Conservation (phyloP, 108 stramenopile species). For the Nitzschia sp. region DNA sequence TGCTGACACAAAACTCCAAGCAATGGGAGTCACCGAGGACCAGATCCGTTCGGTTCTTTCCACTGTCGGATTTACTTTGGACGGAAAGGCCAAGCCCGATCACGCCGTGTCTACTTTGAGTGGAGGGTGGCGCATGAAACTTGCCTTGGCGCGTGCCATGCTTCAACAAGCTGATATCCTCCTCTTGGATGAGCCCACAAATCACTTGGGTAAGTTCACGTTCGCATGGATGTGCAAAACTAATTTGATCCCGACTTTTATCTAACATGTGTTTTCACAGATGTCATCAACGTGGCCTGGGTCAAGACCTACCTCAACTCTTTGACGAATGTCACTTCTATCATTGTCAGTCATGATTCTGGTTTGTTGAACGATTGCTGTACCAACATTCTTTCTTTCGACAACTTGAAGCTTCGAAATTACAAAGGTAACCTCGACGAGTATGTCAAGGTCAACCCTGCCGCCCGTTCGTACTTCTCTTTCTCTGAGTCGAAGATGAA, state of each 20-base stretch:
- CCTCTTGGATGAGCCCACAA: constrained; percentile 95
- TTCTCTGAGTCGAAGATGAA: constrained; percentile 91
- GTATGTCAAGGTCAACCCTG: constrained; percentile 95
- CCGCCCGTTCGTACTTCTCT: constrained; percentile 96
- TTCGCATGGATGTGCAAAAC: too few relatives aligned
- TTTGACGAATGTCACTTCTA: constrained; percentile 92
- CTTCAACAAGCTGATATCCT: constrained; percentile 99
- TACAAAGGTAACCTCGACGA: constrained; percentile 99
- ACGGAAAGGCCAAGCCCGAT: constrained; percentile 96
- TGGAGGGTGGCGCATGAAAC: constrained; percentile 99
- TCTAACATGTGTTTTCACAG: constrained; percentile 34
- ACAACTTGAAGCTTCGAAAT: constrained; percentile 95
- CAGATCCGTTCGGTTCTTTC: constrained; percentile 88
- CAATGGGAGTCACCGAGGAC: constrained; percentile 72
- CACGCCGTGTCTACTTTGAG: constrained; percentile 96
- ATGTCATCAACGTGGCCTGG: constrained; percentile 99
- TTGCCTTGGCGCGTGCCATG: constrained; percentile 98
- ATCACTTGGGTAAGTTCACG: constrained; percentile 79
- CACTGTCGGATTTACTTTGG: constrained; percentile 94
- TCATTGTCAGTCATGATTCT: constrained; percentile 99
- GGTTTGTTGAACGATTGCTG: constrained; percentile 99
- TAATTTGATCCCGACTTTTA: too few relatives aligned
- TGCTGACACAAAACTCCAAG: constrained; percentile 87
- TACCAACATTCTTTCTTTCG: constrained; percentile 96
- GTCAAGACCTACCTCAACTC: constrained; percentile 99